Conservation (phyloP, 108 stramenopile species). For the Bacterosira constricta region DNA sequence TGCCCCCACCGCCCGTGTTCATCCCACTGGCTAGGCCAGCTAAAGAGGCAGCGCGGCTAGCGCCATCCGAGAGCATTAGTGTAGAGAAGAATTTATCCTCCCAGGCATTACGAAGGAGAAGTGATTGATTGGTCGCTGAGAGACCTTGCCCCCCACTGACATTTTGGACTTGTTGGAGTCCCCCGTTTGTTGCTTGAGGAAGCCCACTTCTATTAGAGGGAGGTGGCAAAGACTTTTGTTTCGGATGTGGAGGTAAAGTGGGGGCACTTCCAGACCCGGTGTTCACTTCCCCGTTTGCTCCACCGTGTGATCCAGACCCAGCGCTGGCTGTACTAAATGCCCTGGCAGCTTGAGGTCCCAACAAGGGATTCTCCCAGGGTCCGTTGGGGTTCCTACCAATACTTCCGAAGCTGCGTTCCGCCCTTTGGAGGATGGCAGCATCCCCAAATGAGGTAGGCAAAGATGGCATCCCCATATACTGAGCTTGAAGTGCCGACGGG, state of each 20-base stretch:
- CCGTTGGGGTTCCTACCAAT: not conserved
- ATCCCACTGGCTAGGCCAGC: constrained; percentile 18
- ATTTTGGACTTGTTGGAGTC: not conserved
- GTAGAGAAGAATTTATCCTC: constrained; percentile 82
- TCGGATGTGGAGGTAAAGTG: constrained; percentile 84
- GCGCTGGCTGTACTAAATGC: constrained; percentile 38
- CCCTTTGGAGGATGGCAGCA: not conserved
- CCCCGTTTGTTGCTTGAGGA: not conserved
- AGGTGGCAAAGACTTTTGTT: constrained; percentile 71
- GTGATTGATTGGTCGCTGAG: constrained; percentile 42
- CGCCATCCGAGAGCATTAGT: constrained; percentile 62
- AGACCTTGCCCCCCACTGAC: constrained; percentile 58
- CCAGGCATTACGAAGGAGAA: constrained; percentile 65
- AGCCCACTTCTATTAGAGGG: not conserved
- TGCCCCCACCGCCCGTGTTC: not conserved
- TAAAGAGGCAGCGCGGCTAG: constrained; percentile 39
- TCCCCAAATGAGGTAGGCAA: not conserved
- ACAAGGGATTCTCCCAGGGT: constrained; percentile 2
- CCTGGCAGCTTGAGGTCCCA: constrained; percentile 28
- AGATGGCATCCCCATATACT: not conserved
- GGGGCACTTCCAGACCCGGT: constrained; percentile 51
- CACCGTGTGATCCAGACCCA: constrained; percentile 5
- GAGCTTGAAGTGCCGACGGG: not conserved
- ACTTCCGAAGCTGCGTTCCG: constrained; percentile 26
- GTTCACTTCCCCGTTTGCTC: constrained; percentile 42